Evolutionary conservation across 352 stramenopile genomes (phyloP).

Genomic region (Achlya hypogyna): DNA sequence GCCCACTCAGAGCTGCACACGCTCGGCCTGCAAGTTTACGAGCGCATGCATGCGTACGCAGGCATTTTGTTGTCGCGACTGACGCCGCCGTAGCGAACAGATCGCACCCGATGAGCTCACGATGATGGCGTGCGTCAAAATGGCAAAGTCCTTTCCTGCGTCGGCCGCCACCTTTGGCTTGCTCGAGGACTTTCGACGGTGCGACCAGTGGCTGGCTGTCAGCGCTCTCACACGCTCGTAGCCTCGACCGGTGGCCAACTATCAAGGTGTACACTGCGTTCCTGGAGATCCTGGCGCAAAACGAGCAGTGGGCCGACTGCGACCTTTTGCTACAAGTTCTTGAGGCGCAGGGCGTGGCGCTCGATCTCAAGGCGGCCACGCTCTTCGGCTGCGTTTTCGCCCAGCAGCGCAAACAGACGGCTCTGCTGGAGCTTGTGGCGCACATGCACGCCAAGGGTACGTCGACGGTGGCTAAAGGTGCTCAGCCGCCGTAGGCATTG

Average conservation of each 20-base stretch:
- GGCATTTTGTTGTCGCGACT: too few relatives aligned
- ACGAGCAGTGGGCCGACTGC: background rate
- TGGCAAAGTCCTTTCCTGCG: background rate
- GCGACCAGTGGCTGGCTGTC: background rate
- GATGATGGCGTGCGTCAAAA: conserved; percentile 6
- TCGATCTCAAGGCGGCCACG: background rate
- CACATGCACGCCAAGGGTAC: background rate
- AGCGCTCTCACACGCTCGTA: background rate
- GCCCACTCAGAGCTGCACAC: background rate
- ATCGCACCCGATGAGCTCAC: background rate
- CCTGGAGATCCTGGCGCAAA: background rate
- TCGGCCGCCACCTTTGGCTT: background rate
- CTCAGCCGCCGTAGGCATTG: background rate
- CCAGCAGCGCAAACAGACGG: background rate
- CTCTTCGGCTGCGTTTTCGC: background rate
- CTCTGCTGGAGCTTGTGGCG: background rate
- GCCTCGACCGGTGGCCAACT: background rate
- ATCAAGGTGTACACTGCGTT: background rate
- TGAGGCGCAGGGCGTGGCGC: background rate
- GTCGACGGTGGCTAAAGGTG: background rate
- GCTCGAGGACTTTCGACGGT: background rate
- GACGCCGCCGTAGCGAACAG: background rate
- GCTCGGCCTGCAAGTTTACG: background rate
- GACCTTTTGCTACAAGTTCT: background rate
- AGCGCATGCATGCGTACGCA: background rate